Evolutionary conservation across 1,284 basidiomycete genomes (phyloP).

Genomic region (Trichosporon coremiiforme): DNA sequence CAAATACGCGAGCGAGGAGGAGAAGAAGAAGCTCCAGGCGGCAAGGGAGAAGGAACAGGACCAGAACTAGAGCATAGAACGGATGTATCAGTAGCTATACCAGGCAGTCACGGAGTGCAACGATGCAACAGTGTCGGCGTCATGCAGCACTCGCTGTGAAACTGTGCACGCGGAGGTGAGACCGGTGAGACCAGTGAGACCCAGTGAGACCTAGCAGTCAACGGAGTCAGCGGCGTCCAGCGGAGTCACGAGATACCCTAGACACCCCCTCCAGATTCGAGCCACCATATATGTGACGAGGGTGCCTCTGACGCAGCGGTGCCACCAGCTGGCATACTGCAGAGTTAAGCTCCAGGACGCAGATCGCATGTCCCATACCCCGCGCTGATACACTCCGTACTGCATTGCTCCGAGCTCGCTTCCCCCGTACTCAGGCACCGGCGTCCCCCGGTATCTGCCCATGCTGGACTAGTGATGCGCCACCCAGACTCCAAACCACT

Average conservation of each 20-base stretch:
- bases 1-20: conserved; percentile 79
- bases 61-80: conserved; percentile 2
- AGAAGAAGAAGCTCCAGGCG: conserved; percentile 50
- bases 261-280: too few relatives aligned
- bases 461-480: too few relatives aligned
- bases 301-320: too few relatives aligned
- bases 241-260: too few relatives aligned
- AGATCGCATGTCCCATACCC: background rate
- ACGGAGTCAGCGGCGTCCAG: too few relatives aligned
- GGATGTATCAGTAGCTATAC: background rate
- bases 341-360: background rate
- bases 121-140: too few relatives aligned
- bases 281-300: too few relatives aligned
- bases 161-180: background rate
- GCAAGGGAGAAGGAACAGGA: background rate
- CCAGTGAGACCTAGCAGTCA: too few relatives aligned
- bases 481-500: too few relatives aligned
- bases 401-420: background rate
- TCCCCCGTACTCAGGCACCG: background rate
- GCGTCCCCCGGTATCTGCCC: background rate
- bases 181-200: background rate
- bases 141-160: background rate
- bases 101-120: too few relatives aligned
- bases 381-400: too few relatives aligned
- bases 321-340: background rate